Conservation (phyloP, 2,329 filamentous ascomycete species). For the Arthrobotrys sphaeroides region DNA sequence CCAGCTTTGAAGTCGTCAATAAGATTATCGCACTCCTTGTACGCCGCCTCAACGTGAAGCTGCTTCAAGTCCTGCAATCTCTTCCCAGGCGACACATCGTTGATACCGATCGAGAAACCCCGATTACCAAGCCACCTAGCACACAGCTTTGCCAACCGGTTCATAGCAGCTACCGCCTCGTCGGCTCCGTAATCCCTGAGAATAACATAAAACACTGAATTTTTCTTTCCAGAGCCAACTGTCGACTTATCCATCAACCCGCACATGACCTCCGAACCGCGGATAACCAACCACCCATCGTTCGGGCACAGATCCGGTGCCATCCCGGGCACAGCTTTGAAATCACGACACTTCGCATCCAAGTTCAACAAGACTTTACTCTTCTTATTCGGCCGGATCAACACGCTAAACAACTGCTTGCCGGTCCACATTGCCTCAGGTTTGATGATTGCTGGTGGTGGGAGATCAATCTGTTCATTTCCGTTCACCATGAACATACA, state of each 20-base stretch:
- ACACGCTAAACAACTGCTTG: slow-evolving; percentile 92
- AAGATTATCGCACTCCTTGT: slow-evolving; percentile 80
- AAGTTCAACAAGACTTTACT: slow-evolving; percentile 87
- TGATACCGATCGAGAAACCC: slow-evolving; percentile 95
- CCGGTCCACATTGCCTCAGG: slow-evolving; percentile 92
- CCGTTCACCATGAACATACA: slow-evolving; percentile 94
- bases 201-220: slow-evolving; percentile 96
- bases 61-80: slow-evolving; percentile 77
- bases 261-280: slow-evolving; percentile 97
- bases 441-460: slow-evolving; percentile 84
- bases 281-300: slow-evolving; percentile 89
- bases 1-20: slow-evolving; percentile 82
- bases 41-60: slow-evolving; percentile 78
- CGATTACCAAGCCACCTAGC: slow-evolving; percentile 87
- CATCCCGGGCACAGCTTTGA: slow-evolving; percentile 69
- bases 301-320: slow-evolving; percentile 80
- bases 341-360: slow-evolving; percentile 90
- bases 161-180: slow-evolving; percentile 90
- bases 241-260: slow-evolving; percentile 98
- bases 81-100: slow-evolving; percentile 86
- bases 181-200: slow-evolving; percentile 93
- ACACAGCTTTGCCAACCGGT: slow-evolving; percentile 87
- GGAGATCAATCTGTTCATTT: slow-evolving; percentile 79
- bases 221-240: slow-evolving; percentile 96
- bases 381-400: slow-evolving; percentile 88